Evolutionary conservation across 345 rosid species (phyloP).

Genomic region (Aquilaria yunnanensis): DNA sequence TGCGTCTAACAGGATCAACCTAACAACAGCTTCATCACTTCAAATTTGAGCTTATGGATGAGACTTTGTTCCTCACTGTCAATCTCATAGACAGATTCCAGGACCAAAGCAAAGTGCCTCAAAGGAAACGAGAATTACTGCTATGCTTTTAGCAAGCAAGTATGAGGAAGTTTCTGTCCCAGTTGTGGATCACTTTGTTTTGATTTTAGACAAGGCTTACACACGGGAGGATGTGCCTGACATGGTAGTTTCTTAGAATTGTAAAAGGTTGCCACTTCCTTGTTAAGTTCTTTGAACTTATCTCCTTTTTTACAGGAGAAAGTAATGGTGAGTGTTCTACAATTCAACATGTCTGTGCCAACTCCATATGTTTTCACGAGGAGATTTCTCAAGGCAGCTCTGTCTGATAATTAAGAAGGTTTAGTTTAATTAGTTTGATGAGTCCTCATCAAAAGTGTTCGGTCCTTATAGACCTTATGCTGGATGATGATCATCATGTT

Average conservation of each 20-base stretch:
- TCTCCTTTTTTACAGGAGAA: conserved; percentile 23
- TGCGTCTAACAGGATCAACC: neutral
- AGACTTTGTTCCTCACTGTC: conserved; percentile 50
- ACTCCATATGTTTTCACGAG: conserved; percentile 35
- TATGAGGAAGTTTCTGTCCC: conserved; percentile 55
- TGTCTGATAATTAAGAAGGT: conserved; percentile 31
- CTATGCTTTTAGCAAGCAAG: conserved; percentile 20
- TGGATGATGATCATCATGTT: neutral
- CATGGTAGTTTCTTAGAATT: conserved; percentile 26
- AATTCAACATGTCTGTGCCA: conserved; percentile 28
- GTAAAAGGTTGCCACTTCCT: neutral
- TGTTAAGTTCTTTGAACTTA: neutral
- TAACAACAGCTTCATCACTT: conserved; percentile 48
- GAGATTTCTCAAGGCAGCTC: conserved; percentile 33
- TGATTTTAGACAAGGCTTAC: conserved; percentile 46
- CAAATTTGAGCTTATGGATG: conserved; percentile 47
- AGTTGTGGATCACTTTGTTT: conserved; percentile 39
- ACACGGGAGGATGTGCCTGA: conserved; percentile 38
- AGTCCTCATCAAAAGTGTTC: neutral
- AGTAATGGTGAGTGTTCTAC: conserved; percentile 16
- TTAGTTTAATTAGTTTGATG: neutral
- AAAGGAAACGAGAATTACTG: conserved; percentile 49
- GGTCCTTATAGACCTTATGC: neutral
- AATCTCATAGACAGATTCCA: conserved; percentile 54
- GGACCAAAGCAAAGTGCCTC: conserved; percentile 26